phyloP scores from a whole-genome alignment of 108 stramenopile genomes.

The Nitzschia palea region DNA sequence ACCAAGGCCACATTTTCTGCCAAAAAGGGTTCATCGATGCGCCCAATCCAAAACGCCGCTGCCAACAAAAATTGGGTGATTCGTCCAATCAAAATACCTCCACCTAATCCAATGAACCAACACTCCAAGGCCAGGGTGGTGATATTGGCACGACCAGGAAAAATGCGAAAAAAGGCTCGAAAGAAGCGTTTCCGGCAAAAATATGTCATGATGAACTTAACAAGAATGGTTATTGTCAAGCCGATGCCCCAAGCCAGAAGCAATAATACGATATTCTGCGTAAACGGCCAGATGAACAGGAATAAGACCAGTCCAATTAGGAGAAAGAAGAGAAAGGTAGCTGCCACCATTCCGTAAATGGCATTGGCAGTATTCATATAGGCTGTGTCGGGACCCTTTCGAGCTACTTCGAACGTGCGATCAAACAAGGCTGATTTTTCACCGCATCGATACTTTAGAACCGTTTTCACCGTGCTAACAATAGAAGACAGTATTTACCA shows the following conservation, averaged over 20 bases:
- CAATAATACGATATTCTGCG: conserved; percentile 12
- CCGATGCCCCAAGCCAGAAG: conserved; percentile 34
- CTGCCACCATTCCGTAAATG: conserved; percentile 30
- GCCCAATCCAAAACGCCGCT: conserved; percentile 40
- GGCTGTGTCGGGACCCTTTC: conserved; percentile 24
- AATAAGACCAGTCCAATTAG: conserved; percentile 28
- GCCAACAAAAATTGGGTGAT: conserved; percentile 32
- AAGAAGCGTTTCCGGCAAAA: conserved; percentile 31
- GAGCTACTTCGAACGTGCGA: conserved; percentile 19
- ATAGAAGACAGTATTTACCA: neutral
- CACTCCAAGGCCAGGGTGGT: conserved; percentile 28
- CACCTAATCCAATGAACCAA: conserved; percentile 48
- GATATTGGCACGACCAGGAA: conserved; percentile 29
- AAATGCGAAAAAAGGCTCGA: conserved; percentile 31
- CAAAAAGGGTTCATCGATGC: conserved; percentile 62
- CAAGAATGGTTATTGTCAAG: conserved; percentile 26
- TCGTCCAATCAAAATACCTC: conserved; percentile 35
- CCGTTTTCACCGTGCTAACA: conserved; percentile 21
- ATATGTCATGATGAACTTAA: conserved; percentile 36
- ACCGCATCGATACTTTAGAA: conserved; percentile 40
- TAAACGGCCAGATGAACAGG: conserved; percentile 37
- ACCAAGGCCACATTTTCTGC: conserved; percentile 38
- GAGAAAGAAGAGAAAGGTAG: conserved; percentile 24
- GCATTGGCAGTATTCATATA: conserved; percentile 35
- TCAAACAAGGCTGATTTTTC: conserved; percentile 27